These are phyloP conservation scores for Dactylonectria macrodidyma DNA, from an alignment of 2,329 filamentous ascomycete genomes.

Conservation along the genomic window DNA sequence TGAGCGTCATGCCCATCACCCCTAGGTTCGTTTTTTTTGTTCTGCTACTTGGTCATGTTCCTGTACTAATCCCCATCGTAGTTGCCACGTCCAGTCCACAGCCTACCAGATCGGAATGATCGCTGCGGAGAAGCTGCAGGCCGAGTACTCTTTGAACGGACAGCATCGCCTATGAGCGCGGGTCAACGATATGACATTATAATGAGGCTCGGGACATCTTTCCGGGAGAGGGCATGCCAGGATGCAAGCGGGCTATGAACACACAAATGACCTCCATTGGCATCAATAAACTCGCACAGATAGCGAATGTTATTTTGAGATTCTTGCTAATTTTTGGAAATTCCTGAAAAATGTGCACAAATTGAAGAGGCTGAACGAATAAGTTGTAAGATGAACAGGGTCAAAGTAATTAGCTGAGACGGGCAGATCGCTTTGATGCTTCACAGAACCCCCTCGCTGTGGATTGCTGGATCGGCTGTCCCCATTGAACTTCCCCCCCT, in stretches of 20 bases:
- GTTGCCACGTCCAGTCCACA: conserved; percentile 35
- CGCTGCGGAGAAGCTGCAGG: conserved; percentile 34
- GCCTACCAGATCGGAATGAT: conserved; percentile 39
- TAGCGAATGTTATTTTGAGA: neutral
- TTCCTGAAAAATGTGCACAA: neutral
- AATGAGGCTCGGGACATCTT: neutral
- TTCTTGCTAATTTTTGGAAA: neutral
- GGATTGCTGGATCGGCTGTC: neutral
- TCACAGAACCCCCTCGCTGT: conserved; percentile 4
- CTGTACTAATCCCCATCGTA: conserved; percentile 8
- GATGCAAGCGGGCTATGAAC: neutral
- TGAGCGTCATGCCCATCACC: conserved; percentile 64
- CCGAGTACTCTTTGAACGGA: conserved; percentile 34
- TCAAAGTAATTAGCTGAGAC: neutral
- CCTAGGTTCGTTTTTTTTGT: conserved; percentile 19
- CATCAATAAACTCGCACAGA: neutral
- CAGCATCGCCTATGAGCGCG: conserved; percentile 10
- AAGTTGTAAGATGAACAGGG: neutral
- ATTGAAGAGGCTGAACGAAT: neutral
- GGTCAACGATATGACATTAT: neutral
- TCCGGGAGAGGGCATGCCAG: neutral
- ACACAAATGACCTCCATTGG: neutral
- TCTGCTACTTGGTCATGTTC: too few species aligned
- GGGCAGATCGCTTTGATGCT: conserved; percentile 18
- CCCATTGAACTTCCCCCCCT: conserved; percentile 17